Conservation (phyloP, 202 grass and related monocot genomes). For the Schoenoplectus tabernaemontani region DNA sequence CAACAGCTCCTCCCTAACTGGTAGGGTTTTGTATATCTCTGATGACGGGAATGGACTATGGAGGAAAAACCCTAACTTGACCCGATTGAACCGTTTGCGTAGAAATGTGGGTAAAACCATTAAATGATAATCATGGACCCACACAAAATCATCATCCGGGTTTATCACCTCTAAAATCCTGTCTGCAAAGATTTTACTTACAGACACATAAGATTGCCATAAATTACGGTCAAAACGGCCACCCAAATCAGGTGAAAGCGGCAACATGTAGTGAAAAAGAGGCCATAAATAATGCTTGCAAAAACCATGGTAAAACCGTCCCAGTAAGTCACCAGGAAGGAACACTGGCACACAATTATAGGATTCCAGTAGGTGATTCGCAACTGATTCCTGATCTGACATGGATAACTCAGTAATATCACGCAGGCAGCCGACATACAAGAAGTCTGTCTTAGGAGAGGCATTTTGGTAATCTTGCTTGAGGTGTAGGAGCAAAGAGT, state of each 20-base stretch:
- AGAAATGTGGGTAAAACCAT: conserved; percentile 90
- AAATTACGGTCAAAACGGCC: conserved; percentile 79
- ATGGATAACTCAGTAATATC: conserved; percentile 41
- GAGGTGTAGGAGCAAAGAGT: conserved; percentile 77
- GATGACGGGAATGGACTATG: conserved; percentile 85
- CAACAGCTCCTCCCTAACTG: conserved; percentile 81
- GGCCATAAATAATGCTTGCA: conserved; percentile 97
- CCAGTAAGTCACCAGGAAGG: conserved; percentile 47
- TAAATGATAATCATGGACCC: conserved; percentile 98
- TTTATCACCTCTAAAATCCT: conserved; percentile 89
- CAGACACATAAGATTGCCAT: conserved; percentile 88
- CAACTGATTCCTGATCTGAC: conserved; percentile 64
- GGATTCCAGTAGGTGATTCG: conserved; percentile 66
- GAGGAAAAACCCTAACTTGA: conserved; percentile 86
- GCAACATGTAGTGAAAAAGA: conserved; percentile 96
- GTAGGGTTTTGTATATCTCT: conserved; percentile 87
- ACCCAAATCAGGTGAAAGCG: conserved; percentile 77
- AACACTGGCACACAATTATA: conserved; percentile 83
- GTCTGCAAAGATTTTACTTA: conserved; percentile 91
- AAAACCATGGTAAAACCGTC: conserved; percentile 84
- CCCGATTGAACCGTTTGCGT: conserved; percentile 79
- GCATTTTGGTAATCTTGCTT: conserved; percentile 54
- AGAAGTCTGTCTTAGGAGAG: conserved; percentile 51
- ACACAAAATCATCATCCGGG: conserved; percentile 88
- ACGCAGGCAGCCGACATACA: conserved; percentile 87